Evolutionary conservation across 345 rosid species (phyloP).

Genomic region (Rhodamnia argentea): DNA sequence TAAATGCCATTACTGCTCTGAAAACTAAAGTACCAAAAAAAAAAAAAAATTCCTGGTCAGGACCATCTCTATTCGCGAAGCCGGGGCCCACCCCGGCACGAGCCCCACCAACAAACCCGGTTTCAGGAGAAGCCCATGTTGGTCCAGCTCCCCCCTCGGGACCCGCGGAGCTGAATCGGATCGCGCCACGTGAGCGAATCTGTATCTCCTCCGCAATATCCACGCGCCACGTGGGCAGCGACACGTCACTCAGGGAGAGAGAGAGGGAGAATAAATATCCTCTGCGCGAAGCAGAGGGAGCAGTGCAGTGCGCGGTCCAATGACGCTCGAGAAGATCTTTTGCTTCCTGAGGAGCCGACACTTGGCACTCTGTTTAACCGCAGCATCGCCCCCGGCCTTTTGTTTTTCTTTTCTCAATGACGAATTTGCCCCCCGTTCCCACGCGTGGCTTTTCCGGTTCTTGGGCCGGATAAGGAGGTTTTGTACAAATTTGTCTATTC

Average conservation of each 20-base stretch:
- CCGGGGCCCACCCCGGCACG: too few species aligned
- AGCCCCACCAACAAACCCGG: neutral
- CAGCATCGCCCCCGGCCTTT: neutral
- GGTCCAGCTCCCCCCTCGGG: neutral
- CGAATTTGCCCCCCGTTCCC: neutral
- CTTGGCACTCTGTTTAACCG: conserved; percentile 29
- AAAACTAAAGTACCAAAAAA: neutral
- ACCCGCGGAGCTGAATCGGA: neutral
- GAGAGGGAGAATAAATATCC: neutral
- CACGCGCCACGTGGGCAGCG: conserved; percentile 4
- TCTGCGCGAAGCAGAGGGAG: conserved; percentile 5
- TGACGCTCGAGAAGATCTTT: neutral
- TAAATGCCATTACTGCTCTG: neutral
- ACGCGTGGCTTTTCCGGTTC: neutral
- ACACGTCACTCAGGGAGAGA: neutral
- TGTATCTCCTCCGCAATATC: neutral
- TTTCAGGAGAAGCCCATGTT: conserved; percentile 5
- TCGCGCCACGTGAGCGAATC: conserved; percentile 17
- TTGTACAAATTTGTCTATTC: neutral
- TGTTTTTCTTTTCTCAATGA: neutral
- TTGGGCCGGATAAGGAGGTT: neutral
- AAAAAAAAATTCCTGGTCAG: neutral
- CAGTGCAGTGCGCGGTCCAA: neutral
- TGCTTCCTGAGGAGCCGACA: conserved; percentile 12
- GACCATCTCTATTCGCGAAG: neutral